Evolutionary conservation across 352 stramenopile genomes (phyloP), one percentile per base, ranked within the genome.

Genomic region (Globisporangium ultimum): DNA sequence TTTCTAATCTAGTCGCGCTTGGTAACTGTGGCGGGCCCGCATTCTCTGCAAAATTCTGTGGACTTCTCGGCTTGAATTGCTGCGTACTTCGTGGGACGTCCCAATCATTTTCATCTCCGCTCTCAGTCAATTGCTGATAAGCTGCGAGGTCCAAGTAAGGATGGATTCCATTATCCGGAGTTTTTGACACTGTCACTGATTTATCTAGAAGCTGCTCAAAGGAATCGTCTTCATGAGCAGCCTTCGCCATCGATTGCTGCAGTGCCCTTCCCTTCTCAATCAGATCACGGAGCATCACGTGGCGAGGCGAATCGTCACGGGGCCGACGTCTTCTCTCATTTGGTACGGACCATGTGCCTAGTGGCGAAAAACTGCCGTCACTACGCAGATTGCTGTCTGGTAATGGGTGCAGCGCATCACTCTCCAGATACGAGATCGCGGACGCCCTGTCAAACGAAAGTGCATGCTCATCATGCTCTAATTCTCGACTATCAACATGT

Each of bases 211-310:
- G 15, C 18, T n/a, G 40, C 12, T 45, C 40, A 18, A 45, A 45
- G 40, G 40, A 45, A 41, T 60, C 38, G 6, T 59, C 53, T 1
- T 65, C 58, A 14, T 53, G 57, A 21, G 73, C 57, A 53, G 71
- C 74, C 56, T 41, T 55, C 40, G 78, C 73, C 76, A 85, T 85
- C 9, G 63, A 82, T n/a, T 66, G 34, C 32, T 79, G 64, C 40
- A 85, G 49, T 6, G 64, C 61, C 42, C 79, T 79, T 7, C 76
- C 76, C 57, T 82, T 83, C 20, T 67, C 58, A 50, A 85, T 66
- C 41, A 84, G 48, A 8, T 61, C n/a, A 18, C 59, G 67, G 0
- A 69, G 51, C 28, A 55, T 57, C 11, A 47, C 56, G 42, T 65
- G 52, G 11, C 34, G 46, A 17, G 17, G 59, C 32, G 11, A 28